A percentile compares a stretch with the other conserved stretches of the same genome.
Evolutionary conservation across 495 filamentous ascomycete species (phyloP).

Genomic region (Bryoglossum gracile): DNA sequence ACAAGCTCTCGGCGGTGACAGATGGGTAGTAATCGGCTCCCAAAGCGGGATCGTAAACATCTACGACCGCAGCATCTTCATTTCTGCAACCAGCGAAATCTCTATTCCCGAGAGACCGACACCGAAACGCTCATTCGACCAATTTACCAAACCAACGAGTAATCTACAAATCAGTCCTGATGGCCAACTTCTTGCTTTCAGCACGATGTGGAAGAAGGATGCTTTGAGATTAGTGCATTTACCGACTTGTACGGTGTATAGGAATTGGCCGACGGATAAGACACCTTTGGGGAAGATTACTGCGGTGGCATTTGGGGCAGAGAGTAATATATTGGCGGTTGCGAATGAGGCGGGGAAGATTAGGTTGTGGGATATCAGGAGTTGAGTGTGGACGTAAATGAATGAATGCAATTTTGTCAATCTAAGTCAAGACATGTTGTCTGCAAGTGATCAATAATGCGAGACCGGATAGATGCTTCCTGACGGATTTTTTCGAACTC

Average conservation of each 20-base stretch:
- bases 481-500: too few species aligned
- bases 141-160: slow-evolving; percentile 77
- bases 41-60: slow-evolving; percentile 84
- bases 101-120: slow-evolving; percentile 56
- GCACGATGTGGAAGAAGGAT: slow-evolving; percentile 78
- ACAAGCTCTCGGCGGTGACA: slow-evolving; percentile 61
- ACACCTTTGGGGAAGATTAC: slow-evolving; percentile 86
- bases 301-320: slow-evolving; percentile 65
- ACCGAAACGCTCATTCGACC: slow-evolving; percentile 66
- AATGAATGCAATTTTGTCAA: not conserved
- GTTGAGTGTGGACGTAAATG: slow-evolving; percentile 3
- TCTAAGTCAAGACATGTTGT: not conserved
- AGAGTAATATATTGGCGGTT: slow-evolving; percentile 66
- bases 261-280: slow-evolving; percentile 88
- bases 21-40: slow-evolving; percentile 83
- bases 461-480: too few species aligned
- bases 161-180: slow-evolving; percentile 75
- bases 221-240: slow-evolving; percentile 83
- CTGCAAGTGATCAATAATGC: not conserved
- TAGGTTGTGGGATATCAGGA: slow-evolving; percentile 73
- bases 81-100: slow-evolving; percentile 32
- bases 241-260: slow-evolving; percentile 86
- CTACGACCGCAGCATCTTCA: slow-evolving; percentile 64
- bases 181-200: slow-evolving; percentile 81
- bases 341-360: slow-evolving; percentile 83